Evolutionary conservation across 768 basidiomycete species (phyloP).

Genomic region (Agaricus blazei): DNA sequence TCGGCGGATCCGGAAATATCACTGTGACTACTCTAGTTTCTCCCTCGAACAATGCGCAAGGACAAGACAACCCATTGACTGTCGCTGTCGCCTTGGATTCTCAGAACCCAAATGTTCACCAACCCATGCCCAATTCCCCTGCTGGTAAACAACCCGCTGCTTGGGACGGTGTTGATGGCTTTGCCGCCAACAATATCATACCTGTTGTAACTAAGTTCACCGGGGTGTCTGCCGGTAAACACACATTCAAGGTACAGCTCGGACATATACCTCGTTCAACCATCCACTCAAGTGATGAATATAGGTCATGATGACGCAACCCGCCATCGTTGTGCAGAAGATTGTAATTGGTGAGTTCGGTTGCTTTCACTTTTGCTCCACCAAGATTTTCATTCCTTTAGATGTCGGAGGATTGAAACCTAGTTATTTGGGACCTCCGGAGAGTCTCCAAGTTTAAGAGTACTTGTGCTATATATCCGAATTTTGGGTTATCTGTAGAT

Average conservation of each 20-base stretch:
- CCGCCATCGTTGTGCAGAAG: conserved; percentile 54
- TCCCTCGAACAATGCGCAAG: conserved; percentile 49
- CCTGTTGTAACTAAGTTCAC: conserved; percentile 32
- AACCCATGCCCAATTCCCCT: conserved; percentile 39
- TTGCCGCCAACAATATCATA: conserved; percentile 47
- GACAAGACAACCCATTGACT: conserved; percentile 40
- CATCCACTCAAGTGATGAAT: not conserved
- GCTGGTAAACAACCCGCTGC: conserved; percentile 39
- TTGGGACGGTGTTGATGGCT: conserved; percentile 45
- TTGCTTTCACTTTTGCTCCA: not conserved
- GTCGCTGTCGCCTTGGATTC: conserved; percentile 48
- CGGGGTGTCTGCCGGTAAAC: conserved; percentile 40
- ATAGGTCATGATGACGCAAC: conserved; percentile 51
- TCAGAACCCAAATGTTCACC: conserved; percentile 25
- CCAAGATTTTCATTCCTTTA: conserved; percentile 14
- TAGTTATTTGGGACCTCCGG: conserved; percentile 63
- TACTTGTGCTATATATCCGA: too few species aligned
- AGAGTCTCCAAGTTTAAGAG: conserved; percentile 31
- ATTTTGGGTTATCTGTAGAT: too few species aligned
- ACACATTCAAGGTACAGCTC: conserved; percentile 46
- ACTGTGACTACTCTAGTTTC: conserved; percentile 42
- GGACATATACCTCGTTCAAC: not conserved
- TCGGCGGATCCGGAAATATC: conserved; percentile 35
- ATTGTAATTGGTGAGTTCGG: conserved; percentile 44
- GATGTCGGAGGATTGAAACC: conserved; percentile 49